Evolutionary conservation across 768 basidiomycete genomes (phyloP), one percentile per base, ranked within the genome.

Genomic region (Suillus clintonianus): DNA sequence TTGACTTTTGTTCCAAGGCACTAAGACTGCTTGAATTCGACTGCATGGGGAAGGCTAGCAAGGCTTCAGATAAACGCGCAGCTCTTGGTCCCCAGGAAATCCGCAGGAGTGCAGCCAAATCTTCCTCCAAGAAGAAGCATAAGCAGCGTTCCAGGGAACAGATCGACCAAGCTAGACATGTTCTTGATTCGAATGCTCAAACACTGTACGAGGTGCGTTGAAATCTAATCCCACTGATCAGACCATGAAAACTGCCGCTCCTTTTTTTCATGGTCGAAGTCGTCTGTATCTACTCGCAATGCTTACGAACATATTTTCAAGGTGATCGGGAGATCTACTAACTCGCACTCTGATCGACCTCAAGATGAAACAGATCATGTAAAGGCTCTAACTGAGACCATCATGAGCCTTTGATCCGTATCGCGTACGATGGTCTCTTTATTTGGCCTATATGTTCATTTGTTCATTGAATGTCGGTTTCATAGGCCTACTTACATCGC

Each of bases 141-240:
- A 65, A 68, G 47, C 62, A 62, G 63, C 64, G 66, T 19, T 69
- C 68, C 48, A 76, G 68, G 56, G 69, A 71, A 42, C 67, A 56
- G 11, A 67, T 71, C 64, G 71, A 75, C 41, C 66, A 62, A 27
- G 60, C 70, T 41, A 65, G 74, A 43, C 71, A 75, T 34, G 67
- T 37, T 48, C 63, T 78, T 30, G 69, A 76, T 50, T 69, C 67
- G 30, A 70, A 77, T 30, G 61, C 68, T 6, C 64, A 64, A 51
- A 42, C 67, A 30, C 34, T 77, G 58, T 77, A 77, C 59, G 55
- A 63, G 36, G 74, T 75, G 37, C 43, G 72, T 60, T 39, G 60
- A 24, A 10, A n/a, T 32, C 1, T 19, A 59, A 13, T 24, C 11
- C 13, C 43, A 27, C 27, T 34, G 24, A 53, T 59, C 15, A 30